Conservation (phyloP, 139 green algal species). For the Haematococcus lacustris region DNA sequence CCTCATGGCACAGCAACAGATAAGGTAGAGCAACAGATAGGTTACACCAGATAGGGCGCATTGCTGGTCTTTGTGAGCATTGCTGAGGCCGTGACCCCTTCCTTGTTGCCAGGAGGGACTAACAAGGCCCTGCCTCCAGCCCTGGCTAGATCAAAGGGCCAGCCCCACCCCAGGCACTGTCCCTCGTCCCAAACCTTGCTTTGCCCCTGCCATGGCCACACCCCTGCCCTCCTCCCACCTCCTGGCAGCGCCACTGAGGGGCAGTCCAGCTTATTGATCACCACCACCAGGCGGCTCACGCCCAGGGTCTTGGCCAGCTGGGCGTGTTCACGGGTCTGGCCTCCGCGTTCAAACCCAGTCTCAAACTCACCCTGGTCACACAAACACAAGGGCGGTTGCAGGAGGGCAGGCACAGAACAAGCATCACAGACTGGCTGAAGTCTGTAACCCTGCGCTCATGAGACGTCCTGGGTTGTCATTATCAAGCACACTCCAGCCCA, state of each 20-base stretch:
- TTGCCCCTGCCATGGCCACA: too few relatives aligned
- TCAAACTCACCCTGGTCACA: constrained; percentile 82
- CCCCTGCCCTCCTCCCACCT: constrained; percentile 1
- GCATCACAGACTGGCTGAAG: not conserved
- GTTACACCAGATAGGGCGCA: not conserved
- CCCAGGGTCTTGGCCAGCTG: constrained; percentile 93
- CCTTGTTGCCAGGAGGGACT: not conserved
- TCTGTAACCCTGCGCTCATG: not conserved
- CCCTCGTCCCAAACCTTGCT: not conserved
- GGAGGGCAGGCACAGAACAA: not conserved
- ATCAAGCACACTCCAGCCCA: not conserved
- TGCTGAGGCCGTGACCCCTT: not conserved
- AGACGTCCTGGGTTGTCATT: not conserved
- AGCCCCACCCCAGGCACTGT: too few relatives aligned
- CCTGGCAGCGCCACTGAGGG: constrained; percentile 43
- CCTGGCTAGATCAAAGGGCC: too few relatives aligned
- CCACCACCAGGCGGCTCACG: constrained; percentile 80
- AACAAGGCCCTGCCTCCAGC: not conserved
- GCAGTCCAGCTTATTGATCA: constrained; percentile 96
- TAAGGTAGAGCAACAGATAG: too few relatives aligned
- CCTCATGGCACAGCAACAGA: too few relatives aligned
- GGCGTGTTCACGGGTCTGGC: constrained; percentile 92
- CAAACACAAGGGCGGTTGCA: not conserved
- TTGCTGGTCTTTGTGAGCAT: not conserved
- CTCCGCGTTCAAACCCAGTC: constrained; percentile 87